A percentile compares a stretch with the other conserved stretches of the same genome.
Conservation (phyloP, 129 eudicot species). For the Silybum marianum region DNA sequence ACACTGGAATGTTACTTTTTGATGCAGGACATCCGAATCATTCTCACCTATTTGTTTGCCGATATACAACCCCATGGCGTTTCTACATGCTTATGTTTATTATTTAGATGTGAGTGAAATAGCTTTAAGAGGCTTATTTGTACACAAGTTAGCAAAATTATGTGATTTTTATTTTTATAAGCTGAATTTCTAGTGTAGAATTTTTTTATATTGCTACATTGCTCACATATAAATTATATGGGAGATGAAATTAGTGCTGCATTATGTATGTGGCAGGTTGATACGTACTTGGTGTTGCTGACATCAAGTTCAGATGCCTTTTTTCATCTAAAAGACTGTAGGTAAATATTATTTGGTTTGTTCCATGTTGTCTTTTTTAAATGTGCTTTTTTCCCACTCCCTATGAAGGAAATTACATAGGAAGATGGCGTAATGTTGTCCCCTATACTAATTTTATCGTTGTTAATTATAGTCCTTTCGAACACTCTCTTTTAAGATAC, state of each 20-base stretch:
- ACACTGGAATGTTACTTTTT: constrained; percentile 10
- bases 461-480: not conserved
- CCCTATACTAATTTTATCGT: not conserved
- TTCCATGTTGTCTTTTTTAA: not conserved
- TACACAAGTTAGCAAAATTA: not conserved
- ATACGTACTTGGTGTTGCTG: constrained; percentile 84
- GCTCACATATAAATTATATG: not conserved
- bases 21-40: constrained; percentile 93
- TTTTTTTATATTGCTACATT: not conserved
- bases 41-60: constrained; percentile 98
- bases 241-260: not conserved
- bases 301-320: constrained; percentile 90
- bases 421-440: constrained; percentile 8
- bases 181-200: not conserved
- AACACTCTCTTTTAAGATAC: not conserved
- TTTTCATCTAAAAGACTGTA: constrained; percentile 92
- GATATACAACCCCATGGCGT: constrained; percentile 95
- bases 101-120: constrained; percentile 79
- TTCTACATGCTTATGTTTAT: constrained; percentile 87
- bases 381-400: not conserved
- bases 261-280: constrained; percentile 54
- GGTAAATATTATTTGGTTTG: constrained; percentile 39
- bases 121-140: constrained; percentile 1
- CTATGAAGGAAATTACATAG: not conserved
- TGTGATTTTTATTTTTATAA: constrained; percentile 16